Evolutionary conservation across 495 filamentous ascomycete genomes (phyloP), one percentile per base, ranked within the genome.

Genomic region (Aspergillus campestris): DNA sequence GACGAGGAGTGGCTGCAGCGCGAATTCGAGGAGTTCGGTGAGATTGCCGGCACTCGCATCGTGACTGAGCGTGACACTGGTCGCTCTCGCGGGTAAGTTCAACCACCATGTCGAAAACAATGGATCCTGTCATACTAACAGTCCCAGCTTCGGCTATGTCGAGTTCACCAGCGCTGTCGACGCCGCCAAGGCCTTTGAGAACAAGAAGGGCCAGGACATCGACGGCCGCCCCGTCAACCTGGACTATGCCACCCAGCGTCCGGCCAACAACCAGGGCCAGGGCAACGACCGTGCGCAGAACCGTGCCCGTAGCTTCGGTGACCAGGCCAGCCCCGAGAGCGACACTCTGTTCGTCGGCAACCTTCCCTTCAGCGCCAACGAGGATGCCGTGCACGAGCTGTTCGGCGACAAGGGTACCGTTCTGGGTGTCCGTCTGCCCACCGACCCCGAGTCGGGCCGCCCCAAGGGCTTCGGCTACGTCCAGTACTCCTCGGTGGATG

Each of bases 401-500:
- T 97, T 96, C 70, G 77, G 79, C 50, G 73, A 77, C 47, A 76
- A 83, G 57, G 81, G 79, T 49, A 69, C 63, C 53, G 80, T 97
- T 61, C 72, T 80, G 48, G 83, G 84, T 54, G 80, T 96, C 48
- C 81, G 89, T 55, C 81, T 98, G 40, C 94, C 94, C 35, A 97
- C 91, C 46, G 87, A 97, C 58, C 74, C 68, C 74, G 89, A 95
- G 29, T 78, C 81, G 48, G 92, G 91, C 38, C 80, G 82, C 44
- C 84, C 79, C 61, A 96, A 97, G 80, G 92, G 92, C 43, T 97
- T 94, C 63, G 94, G 87, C 38, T 98, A 98, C 64, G 83, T 98
- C 40, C 81, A 83, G 55, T 95, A 86, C 73, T 65, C 68, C 34
- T 86, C 83, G 9, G 67, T 94, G 41, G 92, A 95, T 8, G 90